A percentile compares a stretch with the other conserved stretches of the same genome.
Evolutionary conservation across 306 rosid genomes (phyloP).

Genomic region (Prunus armeniaca): DNA sequence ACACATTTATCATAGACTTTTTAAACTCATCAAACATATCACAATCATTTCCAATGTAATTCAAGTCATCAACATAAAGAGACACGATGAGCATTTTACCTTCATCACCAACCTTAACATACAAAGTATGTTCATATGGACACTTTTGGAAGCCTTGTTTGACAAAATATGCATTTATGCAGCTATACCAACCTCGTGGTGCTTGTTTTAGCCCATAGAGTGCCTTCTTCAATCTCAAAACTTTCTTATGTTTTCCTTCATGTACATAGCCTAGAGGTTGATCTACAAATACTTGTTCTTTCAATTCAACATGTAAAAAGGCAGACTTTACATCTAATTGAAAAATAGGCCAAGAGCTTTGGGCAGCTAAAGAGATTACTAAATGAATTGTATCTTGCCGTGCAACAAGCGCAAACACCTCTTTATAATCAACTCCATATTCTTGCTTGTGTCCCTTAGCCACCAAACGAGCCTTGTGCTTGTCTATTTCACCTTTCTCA

Average conservation of each 20-base stretch:
- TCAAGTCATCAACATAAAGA: not conserved
- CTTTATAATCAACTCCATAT: too few relatives aligned
- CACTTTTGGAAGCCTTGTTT: not conserved
- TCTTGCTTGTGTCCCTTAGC: not conserved
- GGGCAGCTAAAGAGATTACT: not conserved
- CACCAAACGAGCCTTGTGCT: not conserved
- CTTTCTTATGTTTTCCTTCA: too few relatives aligned
- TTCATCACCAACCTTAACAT: not conserved
- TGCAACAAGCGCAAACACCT: not conserved
- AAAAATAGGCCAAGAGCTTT: not conserved
- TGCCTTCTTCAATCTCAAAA: too few relatives aligned
- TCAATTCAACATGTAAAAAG: not conserved
- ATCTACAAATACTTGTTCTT: not conserved
- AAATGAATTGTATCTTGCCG: not conserved
- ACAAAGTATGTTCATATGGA: not conserved
- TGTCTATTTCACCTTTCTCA: not conserved
- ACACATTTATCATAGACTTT: not conserved
- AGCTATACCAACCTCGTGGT: too few relatives aligned
- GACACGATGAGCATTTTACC: not conserved
- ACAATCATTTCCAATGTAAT: not conserved
- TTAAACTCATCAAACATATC: not conserved
- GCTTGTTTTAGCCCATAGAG: too few relatives aligned
- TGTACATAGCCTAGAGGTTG: too few relatives aligned
- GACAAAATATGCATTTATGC: not conserved
- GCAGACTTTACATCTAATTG: not conserved